Percentiles rank a stretch among this genome's conserved stretches.
Conservation (phyloP, 2,329 filamentous ascomycete genomes). For the Talaromyces sp. region DNA sequence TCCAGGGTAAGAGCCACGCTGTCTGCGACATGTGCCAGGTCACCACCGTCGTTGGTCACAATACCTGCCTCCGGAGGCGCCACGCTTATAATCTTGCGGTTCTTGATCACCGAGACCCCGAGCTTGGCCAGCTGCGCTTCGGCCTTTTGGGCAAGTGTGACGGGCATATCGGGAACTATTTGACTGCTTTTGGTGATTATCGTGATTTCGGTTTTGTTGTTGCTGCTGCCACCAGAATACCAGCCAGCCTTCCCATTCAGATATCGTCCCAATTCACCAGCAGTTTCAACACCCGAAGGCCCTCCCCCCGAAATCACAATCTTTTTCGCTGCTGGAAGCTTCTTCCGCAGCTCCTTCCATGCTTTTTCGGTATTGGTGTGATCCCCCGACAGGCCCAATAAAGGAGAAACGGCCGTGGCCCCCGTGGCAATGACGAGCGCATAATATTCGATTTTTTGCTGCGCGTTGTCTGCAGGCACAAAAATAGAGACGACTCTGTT, state of each 20-base stretch:
- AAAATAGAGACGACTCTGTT: conserved; percentile 18
- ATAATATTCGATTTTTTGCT: conserved; percentile 30
- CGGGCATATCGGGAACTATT: conserved; percentile 38
- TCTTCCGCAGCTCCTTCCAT: conserved; percentile 37
- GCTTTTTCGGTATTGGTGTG: conserved; percentile 24
- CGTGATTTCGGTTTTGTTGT: conserved; percentile 33
- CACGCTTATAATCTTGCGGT: conserved; percentile 31
- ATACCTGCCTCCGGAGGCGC: conserved; percentile 24
- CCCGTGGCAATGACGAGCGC: conserved; percentile 48
- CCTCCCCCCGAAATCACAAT: conserved; percentile 34
- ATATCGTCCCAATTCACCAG: conserved; percentile 47
- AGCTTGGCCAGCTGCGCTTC: conserved; percentile 39
- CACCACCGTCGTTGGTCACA: conserved; percentile 3
- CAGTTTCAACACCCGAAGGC: conserved; percentile 38
- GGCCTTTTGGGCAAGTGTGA: conserved; percentile 34
- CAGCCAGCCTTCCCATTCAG: conserved; percentile 43
- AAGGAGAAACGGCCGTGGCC: conserved; percentile 40
- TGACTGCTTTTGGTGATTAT: conserved; percentile 35
- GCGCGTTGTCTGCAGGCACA: conserved; percentile 15
- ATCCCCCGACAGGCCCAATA: conserved; percentile 36
- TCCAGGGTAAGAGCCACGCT: conserved; percentile 34
- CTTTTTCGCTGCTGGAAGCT: conserved; percentile 32
- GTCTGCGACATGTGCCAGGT: conserved; percentile 12
- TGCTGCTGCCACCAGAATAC: conserved; percentile 21
- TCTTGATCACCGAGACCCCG: conserved; percentile 44